Base-by-base conservation (phyloP, 2,329 filamentous ascomycete genomes). In the Purpureocillium lavendulum region DNA sequence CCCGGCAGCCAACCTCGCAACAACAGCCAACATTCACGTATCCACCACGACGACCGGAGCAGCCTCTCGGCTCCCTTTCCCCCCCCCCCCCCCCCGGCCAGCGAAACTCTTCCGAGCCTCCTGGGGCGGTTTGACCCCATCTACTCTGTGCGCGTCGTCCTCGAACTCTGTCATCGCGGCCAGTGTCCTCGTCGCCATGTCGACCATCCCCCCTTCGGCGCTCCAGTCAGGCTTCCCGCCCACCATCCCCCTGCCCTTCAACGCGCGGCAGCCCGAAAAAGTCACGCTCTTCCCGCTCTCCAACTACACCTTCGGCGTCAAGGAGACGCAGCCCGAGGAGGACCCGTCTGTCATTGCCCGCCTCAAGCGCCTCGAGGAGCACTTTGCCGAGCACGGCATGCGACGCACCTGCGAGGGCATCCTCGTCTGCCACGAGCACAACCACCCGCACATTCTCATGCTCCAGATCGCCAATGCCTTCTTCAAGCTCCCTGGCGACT, bases 401-500 rank as follows among this genome's bases (percentile, higher is more conserved):
- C 83, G 92, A 42, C 82, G 92, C 40, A 97, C 92, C 14, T 96
- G 90, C 64, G 92, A 98, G 67, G 92, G 89, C 53, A 87, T 98
- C 52, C 76, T 98, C 35, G 87, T 98, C 51, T 98, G 92, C 68
- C 92, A 98, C 62, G 92, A 98, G 66, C 90, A 97, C 71, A 97
- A 96, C 67, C 92, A 97, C 64, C 92, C 92, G 12, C 92, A 98
- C 64, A 94, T 98, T 48, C 71, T 98, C 50, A 97, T 98, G 92
- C 75, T 98, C 47, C 92, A 98, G 72, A 98, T 98, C 55, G 92
- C 92, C 39, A 98, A 98, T 62, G 90, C 92, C 17, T 98, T 98
- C 70, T 98, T 98, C 72, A 98, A 98, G 69, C 77, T 98, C 61
- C 92, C 92, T 0, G 92, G 92, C 43, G 92, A 97, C 65, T 98